These are phyloP conservation scores for Hypholoma fasciculare DNA, from an alignment of 768 basidiomycete genomes.

Conservation along the genomic window DNA sequence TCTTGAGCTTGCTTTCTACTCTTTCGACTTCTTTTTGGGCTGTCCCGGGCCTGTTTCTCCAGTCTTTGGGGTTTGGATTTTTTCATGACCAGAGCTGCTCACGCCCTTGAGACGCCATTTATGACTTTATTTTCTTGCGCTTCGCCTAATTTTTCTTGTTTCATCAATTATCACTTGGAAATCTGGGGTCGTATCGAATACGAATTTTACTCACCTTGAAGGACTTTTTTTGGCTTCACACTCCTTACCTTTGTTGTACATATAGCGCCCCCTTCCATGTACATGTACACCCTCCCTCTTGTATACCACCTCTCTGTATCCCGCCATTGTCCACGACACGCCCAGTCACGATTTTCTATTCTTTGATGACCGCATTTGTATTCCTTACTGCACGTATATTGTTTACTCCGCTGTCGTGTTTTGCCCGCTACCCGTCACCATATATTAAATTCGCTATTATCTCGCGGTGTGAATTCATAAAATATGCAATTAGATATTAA, in stretches of 20 bases:
- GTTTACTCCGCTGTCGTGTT: conserved; percentile 7
- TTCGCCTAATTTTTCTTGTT: conserved; percentile 10
- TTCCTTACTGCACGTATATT: conserved; percentile 10
- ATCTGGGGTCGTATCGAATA: conserved; percentile 5
- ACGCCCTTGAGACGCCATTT: conserved; percentile 16
- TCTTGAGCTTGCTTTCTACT: not conserved
- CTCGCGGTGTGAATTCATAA: too few species aligned
- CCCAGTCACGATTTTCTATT: conserved; percentile 8
- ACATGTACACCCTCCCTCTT: not conserved
- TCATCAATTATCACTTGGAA: conserved; percentile 14
- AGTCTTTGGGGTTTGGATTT: conserved; percentile 4
- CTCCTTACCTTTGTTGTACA: conserved; percentile 2
- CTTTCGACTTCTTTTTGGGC: not conserved
- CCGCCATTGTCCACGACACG: not conserved
- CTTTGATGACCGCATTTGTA: conserved; percentile 7
- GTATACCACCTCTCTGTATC: conserved; percentile 1
- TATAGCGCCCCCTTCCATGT: conserved; percentile 5
- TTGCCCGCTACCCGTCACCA: conserved; percentile 1
- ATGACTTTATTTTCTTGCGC: conserved; percentile 14
- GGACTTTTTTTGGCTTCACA: conserved; percentile 10
- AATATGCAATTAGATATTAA: too few species aligned
- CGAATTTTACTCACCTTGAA: conserved; percentile 15
- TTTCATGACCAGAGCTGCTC: conserved; percentile 4
- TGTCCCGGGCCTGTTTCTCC: conserved; percentile 3
- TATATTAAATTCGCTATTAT: conserved; percentile 9